These are phyloP conservation scores for Claviceps fusiformis DNA, from an alignment of 2,329 filamentous ascomycete genomes.

Conservation along the genomic window DNA sequence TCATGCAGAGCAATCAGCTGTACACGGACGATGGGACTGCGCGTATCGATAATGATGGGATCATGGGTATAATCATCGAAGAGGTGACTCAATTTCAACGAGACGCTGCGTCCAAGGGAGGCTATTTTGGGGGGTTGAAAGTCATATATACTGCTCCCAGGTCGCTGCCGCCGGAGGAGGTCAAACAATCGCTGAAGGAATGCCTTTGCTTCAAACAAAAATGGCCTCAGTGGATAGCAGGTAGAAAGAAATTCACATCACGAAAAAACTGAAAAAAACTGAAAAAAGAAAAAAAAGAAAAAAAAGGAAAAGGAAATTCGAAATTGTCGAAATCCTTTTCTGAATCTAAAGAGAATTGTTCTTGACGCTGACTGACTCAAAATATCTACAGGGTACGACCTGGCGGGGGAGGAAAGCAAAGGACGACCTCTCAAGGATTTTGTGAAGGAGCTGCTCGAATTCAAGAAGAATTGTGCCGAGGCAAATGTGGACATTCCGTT, in stretches of 20 bases:
- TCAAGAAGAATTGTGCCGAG: conserved; percentile 35
- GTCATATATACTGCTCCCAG: conserved; percentile 60
- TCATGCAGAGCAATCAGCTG: conserved; percentile 50
- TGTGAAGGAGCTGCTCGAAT: conserved; percentile 40
- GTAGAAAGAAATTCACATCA: conserved; percentile 19
- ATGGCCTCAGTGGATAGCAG: conserved; percentile 48
- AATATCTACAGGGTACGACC: conserved; percentile 43
- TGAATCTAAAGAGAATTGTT: not conserved
- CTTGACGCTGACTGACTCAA: not conserved
- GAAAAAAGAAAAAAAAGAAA: no score
- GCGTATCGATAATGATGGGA: conserved; percentile 40
- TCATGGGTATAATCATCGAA: conserved; percentile 46
- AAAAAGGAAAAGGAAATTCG: not conserved
- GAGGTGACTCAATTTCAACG: conserved; percentile 36
- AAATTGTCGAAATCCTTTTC: not conserved
- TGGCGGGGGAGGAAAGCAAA: conserved; percentile 54
- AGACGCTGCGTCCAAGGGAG: conserved; percentile 12
- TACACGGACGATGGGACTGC: conserved; percentile 40
- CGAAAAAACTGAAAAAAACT: not conserved
- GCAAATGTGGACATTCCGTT: conserved; percentile 49
- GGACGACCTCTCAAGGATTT: conserved; percentile 46
- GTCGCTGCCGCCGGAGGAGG: conserved; percentile 35
- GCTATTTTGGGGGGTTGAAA: conserved; percentile 50
- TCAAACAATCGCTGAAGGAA: conserved; percentile 41
- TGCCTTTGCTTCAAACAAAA: conserved; percentile 46